Evolutionary conservation across 805 yeast genomes (phyloP).

Genomic region (Candida suzukii): DNA sequence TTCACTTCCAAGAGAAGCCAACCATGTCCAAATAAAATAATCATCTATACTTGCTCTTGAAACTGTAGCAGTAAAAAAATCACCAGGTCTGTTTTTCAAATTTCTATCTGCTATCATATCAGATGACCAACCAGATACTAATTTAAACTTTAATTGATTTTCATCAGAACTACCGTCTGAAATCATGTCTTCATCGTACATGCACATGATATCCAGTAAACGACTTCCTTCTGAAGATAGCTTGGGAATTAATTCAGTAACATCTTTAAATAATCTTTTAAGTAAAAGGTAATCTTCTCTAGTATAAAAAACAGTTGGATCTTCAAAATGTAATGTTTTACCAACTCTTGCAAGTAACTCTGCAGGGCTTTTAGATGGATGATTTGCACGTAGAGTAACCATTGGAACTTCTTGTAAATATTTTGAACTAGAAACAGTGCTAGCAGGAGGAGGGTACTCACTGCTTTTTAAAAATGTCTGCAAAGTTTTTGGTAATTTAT

Average conservation of each 20-base stretch:
- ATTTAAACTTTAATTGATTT: conserved; percentile 18
- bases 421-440: conserved; percentile 16
- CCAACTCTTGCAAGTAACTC: conserved; percentile 57
- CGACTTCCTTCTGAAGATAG: conserved; percentile 71
- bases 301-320: conserved; percentile 61
- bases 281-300: conserved; percentile 73
- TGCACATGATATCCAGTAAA: conserved; percentile 33
- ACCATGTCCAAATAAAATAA: conserved; percentile 89
- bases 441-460: conserved; percentile 54
- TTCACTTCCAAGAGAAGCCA: conserved; percentile 68
- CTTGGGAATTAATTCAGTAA: conserved; percentile 49
- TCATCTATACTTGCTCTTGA: conserved; percentile 72
- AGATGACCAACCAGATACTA: conserved; percentile 29
- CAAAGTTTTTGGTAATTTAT: conserved; percentile 57
- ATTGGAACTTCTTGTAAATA: conserved; percentile 28
- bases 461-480: conserved; percentile 58
- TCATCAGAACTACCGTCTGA: conserved; percentile 29
- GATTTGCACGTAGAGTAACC: conserved; percentile 30
- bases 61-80: conserved; percentile 38
- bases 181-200: conserved; percentile 26
- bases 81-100: conserved; percentile 13
- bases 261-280: conserved; percentile 60
- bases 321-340: conserved; percentile 58
- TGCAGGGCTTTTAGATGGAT: conserved; percentile 38
- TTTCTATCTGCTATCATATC: conserved; percentile 22